Percentiles rank a stretch among this genome's conserved stretches.
Evolutionary conservation across 1,284 basidiomycete genomes (phyloP).

Genomic region (Phaffia rhodozyma): DNA sequence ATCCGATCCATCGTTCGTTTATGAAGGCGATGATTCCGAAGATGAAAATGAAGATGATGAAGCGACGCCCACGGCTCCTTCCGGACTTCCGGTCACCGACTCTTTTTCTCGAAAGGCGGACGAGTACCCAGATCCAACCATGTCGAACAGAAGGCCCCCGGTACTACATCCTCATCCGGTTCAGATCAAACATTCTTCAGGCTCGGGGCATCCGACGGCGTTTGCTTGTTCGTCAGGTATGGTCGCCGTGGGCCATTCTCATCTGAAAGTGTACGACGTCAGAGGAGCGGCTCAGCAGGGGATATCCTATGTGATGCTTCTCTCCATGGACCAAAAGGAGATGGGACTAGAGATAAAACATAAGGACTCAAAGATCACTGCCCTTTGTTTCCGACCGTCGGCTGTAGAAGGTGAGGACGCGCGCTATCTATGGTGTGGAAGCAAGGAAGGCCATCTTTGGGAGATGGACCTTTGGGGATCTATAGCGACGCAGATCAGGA

Average conservation of each 20-base stretch:
- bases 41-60: slow-evolving; percentile 1
- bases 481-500: slow-evolving; percentile 45
- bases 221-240: slow-evolving; percentile 51
- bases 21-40: slow-evolving; percentile 7
- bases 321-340: slow-evolving; percentile 47
- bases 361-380: slow-evolving; percentile 59
- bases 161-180: slow-evolving; percentile 32
- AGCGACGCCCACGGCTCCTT: not conserved
- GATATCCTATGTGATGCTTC: slow-evolving; percentile 26
- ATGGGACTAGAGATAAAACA: slow-evolving; percentile 42
- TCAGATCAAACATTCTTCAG: slow-evolving; percentile 11
- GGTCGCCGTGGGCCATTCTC: slow-evolving; percentile 51
- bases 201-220: slow-evolving; percentile 35
- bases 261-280: slow-evolving; percentile 47
- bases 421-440: slow-evolving; percentile 65
- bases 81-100: not conserved
- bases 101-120: slow-evolving; percentile 37
- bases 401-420: slow-evolving; percentile 37
- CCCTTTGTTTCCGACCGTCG: slow-evolving; percentile 59
- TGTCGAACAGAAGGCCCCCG: slow-evolving; percentile 69
- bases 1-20: not conserved
- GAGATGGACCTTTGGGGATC: slow-evolving; percentile 63
- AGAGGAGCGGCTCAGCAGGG: slow-evolving; percentile 25
- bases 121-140: slow-evolving; percentile 64
- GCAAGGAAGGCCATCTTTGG: slow-evolving; percentile 72